Conservation (phyloP, 768 basidiomycete genomes). For the Pholiota conissans region DNA sequence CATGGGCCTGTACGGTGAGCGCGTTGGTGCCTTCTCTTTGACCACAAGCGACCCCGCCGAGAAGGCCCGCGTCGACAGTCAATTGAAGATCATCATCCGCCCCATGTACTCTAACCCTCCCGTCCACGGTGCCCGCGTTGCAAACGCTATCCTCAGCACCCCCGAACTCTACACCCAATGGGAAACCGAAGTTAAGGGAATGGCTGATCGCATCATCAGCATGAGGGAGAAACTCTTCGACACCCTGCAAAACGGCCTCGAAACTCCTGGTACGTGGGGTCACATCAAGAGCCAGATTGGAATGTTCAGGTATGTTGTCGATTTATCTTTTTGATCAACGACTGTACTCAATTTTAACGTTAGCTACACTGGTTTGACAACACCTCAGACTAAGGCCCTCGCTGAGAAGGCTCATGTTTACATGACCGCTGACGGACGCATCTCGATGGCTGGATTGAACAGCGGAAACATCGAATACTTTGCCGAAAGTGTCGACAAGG, state of each 20-base stretch:
- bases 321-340: background rate
- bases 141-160: constrained; percentile 78
- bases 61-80: constrained; percentile 86
- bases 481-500: constrained; percentile 81
- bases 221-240: constrained; percentile 88
- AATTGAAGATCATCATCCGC: constrained; percentile 92
- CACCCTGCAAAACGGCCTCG: constrained; percentile 69
- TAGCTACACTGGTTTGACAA: constrained; percentile 85
- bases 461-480: constrained; percentile 85
- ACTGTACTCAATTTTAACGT: background rate
- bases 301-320: constrained; percentile 83
- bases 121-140: constrained; percentile 84
- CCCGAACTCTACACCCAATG: constrained; percentile 79
- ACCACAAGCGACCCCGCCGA: constrained; percentile 68
- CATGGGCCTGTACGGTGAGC: constrained; percentile 98
- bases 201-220: constrained; percentile 93
- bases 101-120: constrained; percentile 99
- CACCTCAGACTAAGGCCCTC: constrained; percentile 76
- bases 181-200: constrained; percentile 90
- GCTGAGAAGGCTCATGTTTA: constrained; percentile 90
- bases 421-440: constrained; percentile 92
- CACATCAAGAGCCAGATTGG: constrained; percentile 97
- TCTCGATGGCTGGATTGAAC: constrained; percentile 94
- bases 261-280: constrained; percentile 93
- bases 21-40: constrained; percentile 95